These are phyloP conservation scores for Pseudogymnoascus sp. DNA, from an alignment of 2,329 filamentous ascomycete genomes.

Conservation along the genomic window DNA sequence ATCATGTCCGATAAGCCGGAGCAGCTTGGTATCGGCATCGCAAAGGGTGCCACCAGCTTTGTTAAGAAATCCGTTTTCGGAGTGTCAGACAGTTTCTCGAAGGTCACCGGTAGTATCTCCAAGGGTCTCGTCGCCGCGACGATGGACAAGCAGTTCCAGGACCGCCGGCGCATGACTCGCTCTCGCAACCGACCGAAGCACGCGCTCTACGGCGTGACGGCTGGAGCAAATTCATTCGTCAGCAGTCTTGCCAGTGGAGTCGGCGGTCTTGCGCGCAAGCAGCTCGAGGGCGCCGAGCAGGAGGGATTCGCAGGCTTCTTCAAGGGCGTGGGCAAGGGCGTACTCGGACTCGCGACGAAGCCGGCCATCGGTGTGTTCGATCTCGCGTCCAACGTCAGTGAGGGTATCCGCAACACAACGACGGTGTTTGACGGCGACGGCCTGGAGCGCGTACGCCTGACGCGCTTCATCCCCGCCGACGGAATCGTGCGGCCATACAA, in stretches of 20 bases:
- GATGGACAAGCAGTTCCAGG: conserved; percentile 97
- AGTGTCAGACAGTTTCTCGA: conserved; percentile 93
- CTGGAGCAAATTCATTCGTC: conserved; percentile 90
- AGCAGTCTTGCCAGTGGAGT: conserved; percentile 90
- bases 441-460: conserved; percentile 87
- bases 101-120: conserved; percentile 93
- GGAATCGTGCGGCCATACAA: conserved; percentile 93
- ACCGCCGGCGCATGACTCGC: conserved; percentile 86
- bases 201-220: conserved; percentile 90
- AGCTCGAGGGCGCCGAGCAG: conserved; percentile 90
- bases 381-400: conserved; percentile 91
- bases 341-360: conserved; percentile 92
- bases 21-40: conserved; percentile 89
- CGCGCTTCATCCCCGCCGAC: conserved; percentile 85
- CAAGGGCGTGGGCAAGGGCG: conserved; percentile 93
- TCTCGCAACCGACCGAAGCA: conserved; percentile 94
- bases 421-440: conserved; percentile 95
- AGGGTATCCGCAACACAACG: conserved; percentile 96
- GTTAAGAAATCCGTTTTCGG: conserved; percentile 99
- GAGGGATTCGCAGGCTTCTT: conserved; percentile 92
- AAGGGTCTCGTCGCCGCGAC: conserved; percentile 94
- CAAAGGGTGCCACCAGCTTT: conserved; percentile 93
- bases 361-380: conserved; percentile 95
- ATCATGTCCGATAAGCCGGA: conserved; percentile 95
- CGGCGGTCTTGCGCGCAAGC: conserved; percentile 86